These are phyloP conservation scores for Xylaria sp. DNA, from an alignment of 2,329 filamentous ascomycete genomes.

Conservation along the genomic window DNA sequence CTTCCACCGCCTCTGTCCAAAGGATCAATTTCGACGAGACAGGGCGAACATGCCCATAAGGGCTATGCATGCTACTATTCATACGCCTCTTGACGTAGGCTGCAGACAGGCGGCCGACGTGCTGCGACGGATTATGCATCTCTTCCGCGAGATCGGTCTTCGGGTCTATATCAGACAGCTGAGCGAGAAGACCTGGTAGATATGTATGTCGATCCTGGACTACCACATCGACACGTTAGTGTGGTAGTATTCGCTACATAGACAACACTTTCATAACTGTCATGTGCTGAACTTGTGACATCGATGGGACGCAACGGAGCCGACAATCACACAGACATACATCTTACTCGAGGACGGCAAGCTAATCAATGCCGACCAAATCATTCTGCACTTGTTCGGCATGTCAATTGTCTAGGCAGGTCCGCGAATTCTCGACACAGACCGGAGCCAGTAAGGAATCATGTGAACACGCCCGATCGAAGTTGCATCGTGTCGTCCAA, in stretches of 20 bases:
- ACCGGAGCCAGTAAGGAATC: constrained; percentile 6
- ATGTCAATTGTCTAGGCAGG: constrained; percentile 2
- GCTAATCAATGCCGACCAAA: not conserved
- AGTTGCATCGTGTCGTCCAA: constrained; percentile 1
- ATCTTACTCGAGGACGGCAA: constrained; percentile 2
- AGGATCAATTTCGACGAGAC: not conserved
- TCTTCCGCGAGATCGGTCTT: constrained; percentile 19
- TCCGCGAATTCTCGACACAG: not conserved
- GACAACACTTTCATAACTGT: constrained; percentile 9
- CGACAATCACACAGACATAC: not conserved
- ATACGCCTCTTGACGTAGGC: constrained; percentile 8
- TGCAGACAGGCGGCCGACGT: constrained; percentile 5
- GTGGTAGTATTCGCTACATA: constrained; percentile 19
- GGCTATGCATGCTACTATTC: constrained; percentile 12
- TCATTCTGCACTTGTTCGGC: not conserved
- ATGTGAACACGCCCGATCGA: constrained; percentile 17
- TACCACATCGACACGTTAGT: constrained; percentile 16
- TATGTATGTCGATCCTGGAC: constrained; percentile 24
- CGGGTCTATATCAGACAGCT: constrained; percentile 9
- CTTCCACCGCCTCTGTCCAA: not conserved
- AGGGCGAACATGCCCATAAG: not conserved
- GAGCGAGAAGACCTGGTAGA: constrained; percentile 3
- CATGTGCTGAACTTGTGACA: constrained; percentile 21
- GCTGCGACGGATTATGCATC: constrained; percentile 1
- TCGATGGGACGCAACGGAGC: not conserved